These are phyloP conservation scores for Isatis tinctoria DNA, from an alignment of 345 rosid species.

Conservation along the genomic window DNA sequence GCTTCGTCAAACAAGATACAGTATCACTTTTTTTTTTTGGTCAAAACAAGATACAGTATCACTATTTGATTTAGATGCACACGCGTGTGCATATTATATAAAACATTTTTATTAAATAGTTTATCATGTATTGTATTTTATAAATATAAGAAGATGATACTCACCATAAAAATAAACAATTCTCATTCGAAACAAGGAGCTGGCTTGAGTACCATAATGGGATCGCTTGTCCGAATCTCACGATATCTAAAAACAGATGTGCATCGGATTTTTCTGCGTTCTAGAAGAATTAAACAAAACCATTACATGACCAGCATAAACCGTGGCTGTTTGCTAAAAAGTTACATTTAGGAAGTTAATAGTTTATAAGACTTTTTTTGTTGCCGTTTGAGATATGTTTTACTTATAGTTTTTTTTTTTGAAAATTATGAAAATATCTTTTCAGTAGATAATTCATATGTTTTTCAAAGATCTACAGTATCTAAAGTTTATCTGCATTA, in stretches of 20 bases:
- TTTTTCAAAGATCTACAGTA: too few species aligned
- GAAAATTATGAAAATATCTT: too few species aligned
- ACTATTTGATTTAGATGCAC: background rate
- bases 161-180: background rate
- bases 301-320: background rate
- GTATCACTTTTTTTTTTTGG: background rate
- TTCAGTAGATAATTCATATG: too few species aligned
- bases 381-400: too few species aligned
- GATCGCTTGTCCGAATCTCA: background rate
- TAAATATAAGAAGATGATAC: background rate
- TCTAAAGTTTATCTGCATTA: too few species aligned
- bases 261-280: background rate
- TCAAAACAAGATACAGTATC: slow-evolving; percentile 15
- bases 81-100: background rate
- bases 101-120: background rate
- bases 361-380: too few species aligned
- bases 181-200: background rate
- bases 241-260: background rate
- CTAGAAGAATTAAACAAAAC: background rate
- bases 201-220: background rate
- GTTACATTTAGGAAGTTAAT: too few species aligned
- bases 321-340: too few species aligned
- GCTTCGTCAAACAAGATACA: slow-evolving; percentile 19
- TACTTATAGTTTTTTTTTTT: too few species aligned
- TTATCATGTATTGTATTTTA: background rate